Base-by-base conservation (phyloP, 257 asterid species). In the Jacaranda copaia region DNA sequence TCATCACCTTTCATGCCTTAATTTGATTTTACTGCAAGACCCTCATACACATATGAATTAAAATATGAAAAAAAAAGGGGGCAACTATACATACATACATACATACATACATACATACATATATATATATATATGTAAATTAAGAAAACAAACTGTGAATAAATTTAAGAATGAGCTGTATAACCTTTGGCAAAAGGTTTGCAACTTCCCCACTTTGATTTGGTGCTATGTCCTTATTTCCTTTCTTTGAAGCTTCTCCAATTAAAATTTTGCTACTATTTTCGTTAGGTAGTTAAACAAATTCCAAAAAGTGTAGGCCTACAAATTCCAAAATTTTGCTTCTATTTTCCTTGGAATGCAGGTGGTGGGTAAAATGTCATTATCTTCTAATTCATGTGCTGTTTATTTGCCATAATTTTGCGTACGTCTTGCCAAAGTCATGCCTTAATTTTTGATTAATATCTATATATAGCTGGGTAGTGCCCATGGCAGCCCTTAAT, bases 141-240 rank as follows among this genome's bases (percentile, higher is more conserved):
- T 70, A 32, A 69, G 72, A 68, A 74, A 58, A 69, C 32, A 0
- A 36, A 46, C 36, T 43, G 3, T 72, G 67, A 77, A 80, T 69
- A 77, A 25, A 79, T 51, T 68, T 9, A 73, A 38, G 83, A 73
- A 80, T 81, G 87, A 84, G 88, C 81, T 81, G 85, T 81, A 45
- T 45, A 61, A 57, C 39, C 58, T 52, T 78, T 63, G 49, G 10
- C 51, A 8, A 78, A 45, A 68, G 38, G 52, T 25, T 48, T 49
- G 32, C 77, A 75, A 45, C 56, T 63, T 68, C 66, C 74, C 72
- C 38, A 77, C 74, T 55, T 71, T 74, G 72, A 79, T 75, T 77
- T 80, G 85, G 77, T 80, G 76, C 69, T 13, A 55, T 77, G 74
- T 69, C 81, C 32, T 61, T 69, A 18, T 51, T 70, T 42, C 65